Evolutionary conservation across 1,284 basidiomycete genomes (phyloP).

Genomic region (Ustilago crameri): DNA sequence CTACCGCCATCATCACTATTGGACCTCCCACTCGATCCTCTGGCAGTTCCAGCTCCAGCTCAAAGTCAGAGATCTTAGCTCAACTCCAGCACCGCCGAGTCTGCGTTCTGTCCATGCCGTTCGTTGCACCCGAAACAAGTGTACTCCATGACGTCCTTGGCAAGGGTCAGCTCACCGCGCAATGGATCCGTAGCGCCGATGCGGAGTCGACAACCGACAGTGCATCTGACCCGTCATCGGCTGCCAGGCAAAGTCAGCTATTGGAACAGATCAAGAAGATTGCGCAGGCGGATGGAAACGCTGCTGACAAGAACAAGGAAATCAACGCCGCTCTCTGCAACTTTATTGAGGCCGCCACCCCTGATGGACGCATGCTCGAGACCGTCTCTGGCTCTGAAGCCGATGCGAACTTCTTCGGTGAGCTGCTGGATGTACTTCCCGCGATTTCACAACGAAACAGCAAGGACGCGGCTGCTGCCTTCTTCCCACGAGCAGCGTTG

Average conservation of each 20-base stretch:
- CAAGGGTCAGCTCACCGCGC: conserved; percentile 41
- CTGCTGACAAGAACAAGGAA: conserved; percentile 9
- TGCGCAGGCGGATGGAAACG: conserved; percentile 3
- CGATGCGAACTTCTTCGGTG: conserved; percentile 22
- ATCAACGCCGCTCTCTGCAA: conserved; percentile 10
- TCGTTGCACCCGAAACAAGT: conserved; percentile 35
- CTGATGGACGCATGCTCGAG: conserved; percentile 36
- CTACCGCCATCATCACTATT: conserved; percentile 29
- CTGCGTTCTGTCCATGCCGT: conserved; percentile 36
- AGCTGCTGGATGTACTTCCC: conserved; percentile 32
- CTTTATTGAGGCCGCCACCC: conserved; percentile 24
- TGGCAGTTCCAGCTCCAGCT: conserved; percentile 14
- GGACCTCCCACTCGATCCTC: conserved; percentile 24
- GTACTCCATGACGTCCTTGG: conserved; percentile 46
- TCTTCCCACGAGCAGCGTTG: conserved; percentile 17
- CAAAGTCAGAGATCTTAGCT: conserved; percentile 23
- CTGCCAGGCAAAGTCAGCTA: conserved; percentile 17
- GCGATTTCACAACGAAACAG: conserved; percentile 10
- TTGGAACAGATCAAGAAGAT: conserved; percentile 24
- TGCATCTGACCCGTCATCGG: conserved; percentile 4
- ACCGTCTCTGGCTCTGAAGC: conserved; percentile 30
- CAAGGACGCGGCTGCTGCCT: conserved; percentile 8
- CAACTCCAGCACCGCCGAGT: conserved; percentile 37
- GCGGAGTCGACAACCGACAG: neutral
- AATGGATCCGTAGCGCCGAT: conserved; percentile 22